Base-by-base conservation (phyloP, 768 basidiomycete species). In the Lyophyllum semitale region DNA sequence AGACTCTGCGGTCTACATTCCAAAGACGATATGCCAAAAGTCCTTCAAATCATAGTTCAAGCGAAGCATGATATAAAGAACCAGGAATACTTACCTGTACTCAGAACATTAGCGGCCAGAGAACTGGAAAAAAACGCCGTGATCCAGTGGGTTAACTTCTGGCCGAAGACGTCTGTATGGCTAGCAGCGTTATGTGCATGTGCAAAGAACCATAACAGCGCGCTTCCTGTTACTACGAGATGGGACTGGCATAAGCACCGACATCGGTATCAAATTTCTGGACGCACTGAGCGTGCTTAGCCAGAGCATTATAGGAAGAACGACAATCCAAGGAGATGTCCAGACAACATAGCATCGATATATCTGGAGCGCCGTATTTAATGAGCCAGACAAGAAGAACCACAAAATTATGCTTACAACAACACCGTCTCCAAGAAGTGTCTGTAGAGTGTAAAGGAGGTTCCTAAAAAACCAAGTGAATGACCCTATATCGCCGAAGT, bases 21-120 rank as follows among this genome's bases (percentile, higher is more conserved):
- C 55, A 57, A 5, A 57, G 32, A 12, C 51, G 45, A 30, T 52
- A 57, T 4, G 55, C 55, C 38, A 57, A 20, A 27, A 57, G 46
- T 29, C 48, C 54, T 56, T 27, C 12, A 18, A 40, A n/a, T 9
- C 11, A 27, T 22, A 45, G 3, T 1, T 13, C 26, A 9, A 33
- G 8, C 6, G 11, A 15, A 8, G 6, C 6, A 6, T n/a, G 17
- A 18, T n/a, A 9, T 25, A 9, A 15, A 22, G 17, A 38, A 12
- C 12, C 30, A 49, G n/a, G 22, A 23, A 4, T 5, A 17, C 20
- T 38, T 11, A 56, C 54, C 26, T 4, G 54, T 56, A 6, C 42
- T 32, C 8, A 55, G 29, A 0, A 30, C 27, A 51, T 56, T 51
- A 5, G 17, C 42, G 11, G 30, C 43, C 33, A 51, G 38, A 50